Percentiles rank a stretch among this genome's conserved stretches.
Conservation (phyloP, 768 basidiomycete species). For the Trametes villosa region DNA sequence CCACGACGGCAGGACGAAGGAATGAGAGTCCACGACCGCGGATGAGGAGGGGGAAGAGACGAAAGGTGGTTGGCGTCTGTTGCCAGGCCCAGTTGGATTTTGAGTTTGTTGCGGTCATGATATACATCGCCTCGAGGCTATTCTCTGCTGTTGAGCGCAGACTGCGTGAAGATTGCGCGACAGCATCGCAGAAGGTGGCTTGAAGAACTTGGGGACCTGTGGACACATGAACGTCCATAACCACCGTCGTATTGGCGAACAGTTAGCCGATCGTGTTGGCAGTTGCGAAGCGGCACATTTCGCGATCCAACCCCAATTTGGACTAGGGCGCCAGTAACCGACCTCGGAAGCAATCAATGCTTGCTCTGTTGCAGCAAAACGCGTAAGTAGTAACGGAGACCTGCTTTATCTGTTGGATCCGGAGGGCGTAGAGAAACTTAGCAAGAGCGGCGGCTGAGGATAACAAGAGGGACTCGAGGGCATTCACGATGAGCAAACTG, state of each 20-base stretch:
- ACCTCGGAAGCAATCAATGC: background rate
- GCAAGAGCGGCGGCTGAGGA: too few species aligned
- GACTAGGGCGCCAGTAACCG: background rate
- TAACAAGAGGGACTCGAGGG: too few species aligned
- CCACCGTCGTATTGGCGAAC: background rate
- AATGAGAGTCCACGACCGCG: conserved; percentile 17
- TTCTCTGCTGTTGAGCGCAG: background rate
- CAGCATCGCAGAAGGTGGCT: background rate
- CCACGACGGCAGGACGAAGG: conserved; percentile 9
- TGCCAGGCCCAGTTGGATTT: conserved; percentile 5
- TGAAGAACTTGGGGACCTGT: background rate
- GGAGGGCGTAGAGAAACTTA: too few species aligned
- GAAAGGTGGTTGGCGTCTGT: conserved; percentile 19
- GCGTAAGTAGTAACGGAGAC: too few species aligned
- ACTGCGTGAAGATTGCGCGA: background rate
- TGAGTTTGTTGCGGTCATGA: conserved; percentile 13
- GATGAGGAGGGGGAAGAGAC: conserved; percentile 1
- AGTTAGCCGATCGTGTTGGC: conserved; percentile 5
- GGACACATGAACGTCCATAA: conserved; percentile 18
- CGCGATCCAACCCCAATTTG: background rate
- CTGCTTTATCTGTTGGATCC: too few species aligned
- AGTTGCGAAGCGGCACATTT: background rate
- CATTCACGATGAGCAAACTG: too few species aligned
- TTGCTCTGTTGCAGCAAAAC: background rate
- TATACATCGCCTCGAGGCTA: background rate